Conservation (phyloP, 441 rosid genomes). For the Sinapis alba region DNA sequence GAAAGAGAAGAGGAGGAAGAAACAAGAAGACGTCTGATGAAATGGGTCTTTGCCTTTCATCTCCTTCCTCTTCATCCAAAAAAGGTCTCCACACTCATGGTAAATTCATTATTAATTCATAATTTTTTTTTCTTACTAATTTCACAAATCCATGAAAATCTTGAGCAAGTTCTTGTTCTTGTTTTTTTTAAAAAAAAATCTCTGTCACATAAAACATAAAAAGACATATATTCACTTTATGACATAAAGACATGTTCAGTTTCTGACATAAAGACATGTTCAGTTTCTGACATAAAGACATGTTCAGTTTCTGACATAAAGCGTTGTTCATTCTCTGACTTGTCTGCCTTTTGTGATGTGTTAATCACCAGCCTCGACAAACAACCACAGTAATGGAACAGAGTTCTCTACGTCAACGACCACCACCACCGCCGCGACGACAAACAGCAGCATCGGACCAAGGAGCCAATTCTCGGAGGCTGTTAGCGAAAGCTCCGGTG, state of each 20-base stretch:
- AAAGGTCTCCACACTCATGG: conserved; percentile 19
- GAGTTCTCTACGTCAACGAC: conserved; percentile 40
- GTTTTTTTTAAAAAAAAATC: background rate
- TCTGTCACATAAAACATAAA: background rate
- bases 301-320: background rate
- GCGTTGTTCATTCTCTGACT: background rate
- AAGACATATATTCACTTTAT: background rate
- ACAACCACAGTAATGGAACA: conserved; percentile 33
- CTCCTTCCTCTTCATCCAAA: conserved; percentile 31
- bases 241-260: background rate
- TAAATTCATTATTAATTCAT: background rate
- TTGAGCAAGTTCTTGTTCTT: background rate
- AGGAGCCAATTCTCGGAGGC: conserved; percentile 55
- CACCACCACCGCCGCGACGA: conserved; percentile 41
- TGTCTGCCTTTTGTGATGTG: background rate
- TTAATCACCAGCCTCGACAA: conserved; percentile 20
- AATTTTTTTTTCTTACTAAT: background rate
- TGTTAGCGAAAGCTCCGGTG: conserved; percentile 47
- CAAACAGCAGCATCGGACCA: conserved; percentile 42
- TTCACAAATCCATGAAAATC: background rate
- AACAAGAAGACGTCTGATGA: conserved; percentile 17
- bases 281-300: background rate
- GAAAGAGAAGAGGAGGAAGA: conserved; percentile 2
- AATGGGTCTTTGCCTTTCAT: conserved; percentile 32
- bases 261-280: background rate